Evolutionary conservation across 169 alveolate species (phyloP), one percentile per base, ranked within the genome.

Genomic region (Pseudocohnilembus persalinus): DNA sequence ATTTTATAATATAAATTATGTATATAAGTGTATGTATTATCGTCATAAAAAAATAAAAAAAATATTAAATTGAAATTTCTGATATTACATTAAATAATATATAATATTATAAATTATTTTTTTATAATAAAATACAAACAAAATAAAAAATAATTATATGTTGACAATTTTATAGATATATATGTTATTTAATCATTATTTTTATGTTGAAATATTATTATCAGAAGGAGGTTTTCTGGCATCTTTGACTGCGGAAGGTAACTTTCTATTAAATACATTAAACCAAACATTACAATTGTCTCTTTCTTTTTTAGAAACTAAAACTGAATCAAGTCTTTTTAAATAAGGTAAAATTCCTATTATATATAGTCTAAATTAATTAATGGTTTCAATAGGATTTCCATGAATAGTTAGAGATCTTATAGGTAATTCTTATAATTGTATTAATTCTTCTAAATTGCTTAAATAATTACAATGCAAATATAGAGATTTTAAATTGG

Each of bases 241-340:
- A 49, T 49, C 68, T 11, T 4, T 20, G 4, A 49, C 68, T 49
- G 20, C 68, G 4, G 68, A 20, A 49, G 68, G 68, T 49, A 11
- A 49, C 20, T 20, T 49, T 11, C 20, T 4, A 11, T 20, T 49
- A 49, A 49, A 49, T 20, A 49, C 20, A 49, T 49, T 49, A 11
- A 49, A 11, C 68, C 68, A 49, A 11, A 49, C 68, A 11, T 4
- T 11, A 20, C 68, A 49, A 49, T 49, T 49, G 74, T 95, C 97
- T 83, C 90, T 88, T 84, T 95, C 97, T 83, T 95, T 95, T 83
- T 90, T 93, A 31, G 97, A 91, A 27, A 95, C 85, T 30, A 92
- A 91, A 0, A 92, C 97, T 15, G 95, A 91, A 88, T 95, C 97
- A n/a, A 95, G 89, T 86, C 93, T 95, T 88, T 95, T 94, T 32